These are phyloP conservation scores for Nepenthes mirabilis DNA, from an alignment of 148 eudicot genomes.

Conservation along the genomic window DNA sequence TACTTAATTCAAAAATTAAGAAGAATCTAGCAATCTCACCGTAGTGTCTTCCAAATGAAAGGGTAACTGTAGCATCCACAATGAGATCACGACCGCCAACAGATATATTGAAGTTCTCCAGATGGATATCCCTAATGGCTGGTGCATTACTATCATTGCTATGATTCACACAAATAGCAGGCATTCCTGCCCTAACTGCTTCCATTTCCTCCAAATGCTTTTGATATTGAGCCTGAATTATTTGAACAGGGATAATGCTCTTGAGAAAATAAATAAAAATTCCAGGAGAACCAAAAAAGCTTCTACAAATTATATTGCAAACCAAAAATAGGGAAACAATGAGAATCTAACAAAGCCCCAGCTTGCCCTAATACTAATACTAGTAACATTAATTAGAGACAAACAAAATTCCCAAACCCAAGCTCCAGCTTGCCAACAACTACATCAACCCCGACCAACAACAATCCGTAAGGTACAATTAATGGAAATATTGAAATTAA, in stretches of 20 bases:
- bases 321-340: too few relatives aligned
- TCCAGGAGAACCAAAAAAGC: background rate
- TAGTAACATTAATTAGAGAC: too few relatives aligned
- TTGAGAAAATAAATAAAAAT: slow-evolving; percentile 4
- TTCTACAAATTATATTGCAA: background rate
- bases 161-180: slow-evolving; percentile 64
- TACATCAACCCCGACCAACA: too few relatives aligned
- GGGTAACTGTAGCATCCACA: slow-evolving; percentile 69
- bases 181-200: slow-evolving; percentile 96
- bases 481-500: too few relatives aligned
- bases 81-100: slow-evolving; percentile 98
- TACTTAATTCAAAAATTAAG: too few relatives aligned
- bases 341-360: too few relatives aligned
- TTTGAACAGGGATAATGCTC: slow-evolving; percentile 2
- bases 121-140: slow-evolving; percentile 68
- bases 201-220: slow-evolving; percentile 93
- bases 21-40: slow-evolving; percentile 34
- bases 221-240: slow-evolving; percentile 63
- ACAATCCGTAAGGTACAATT: too few relatives aligned
- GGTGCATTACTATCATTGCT: slow-evolving; percentile 51
- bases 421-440: too few relatives aligned
- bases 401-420: too few relatives aligned
- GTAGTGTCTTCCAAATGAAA: slow-evolving; percentile 88
- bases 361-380: too few relatives aligned
- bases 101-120: slow-evolving; percentile 86